Evolutionary conservation across 805 yeast genomes (phyloP).

Genomic region (Candida koratica): DNA sequence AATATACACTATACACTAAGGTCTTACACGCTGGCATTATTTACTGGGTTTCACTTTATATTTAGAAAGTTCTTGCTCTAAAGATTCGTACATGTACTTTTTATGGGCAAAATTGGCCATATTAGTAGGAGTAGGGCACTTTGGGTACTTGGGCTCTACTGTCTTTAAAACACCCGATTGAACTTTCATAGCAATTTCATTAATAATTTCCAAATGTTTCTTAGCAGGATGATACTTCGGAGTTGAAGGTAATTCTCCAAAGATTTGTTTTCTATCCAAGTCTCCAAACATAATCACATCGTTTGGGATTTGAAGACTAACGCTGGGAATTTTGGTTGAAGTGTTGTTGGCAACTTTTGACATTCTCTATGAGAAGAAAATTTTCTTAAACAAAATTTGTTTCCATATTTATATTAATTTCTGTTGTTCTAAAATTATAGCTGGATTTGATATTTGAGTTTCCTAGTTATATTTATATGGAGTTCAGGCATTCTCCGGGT

Average conservation of each 20-base stretch:
- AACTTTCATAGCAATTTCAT: not conserved
- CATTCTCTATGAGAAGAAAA: too few species aligned
- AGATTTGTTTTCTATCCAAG: not conserved
- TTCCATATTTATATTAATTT: too few species aligned
- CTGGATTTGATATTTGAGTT: too few species aligned
- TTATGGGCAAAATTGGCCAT: constrained; percentile 24
- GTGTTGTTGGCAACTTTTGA: too few species aligned
- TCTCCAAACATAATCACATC: not conserved
- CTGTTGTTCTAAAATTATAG: too few species aligned
- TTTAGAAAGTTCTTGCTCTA: not conserved
- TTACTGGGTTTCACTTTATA: too few species aligned
- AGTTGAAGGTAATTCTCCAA: constrained; percentile 1
- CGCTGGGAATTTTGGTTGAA: not conserved
- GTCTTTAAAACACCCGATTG: constrained; percentile 3
- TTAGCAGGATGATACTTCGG: constrained; percentile 2
- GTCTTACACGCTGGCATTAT: too few species aligned
- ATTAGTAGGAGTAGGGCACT: constrained; percentile 23
- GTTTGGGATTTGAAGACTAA: not conserved
- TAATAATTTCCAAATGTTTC: not conserved
- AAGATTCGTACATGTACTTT: constrained; percentile 17
- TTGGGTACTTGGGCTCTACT: constrained; percentile 18
- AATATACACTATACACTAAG: too few species aligned
- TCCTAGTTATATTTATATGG: too few species aligned
- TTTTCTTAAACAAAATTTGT: too few species aligned
- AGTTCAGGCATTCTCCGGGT: too few species aligned